Conservation (phyloP, 2,329 filamentous ascomycete species). For the Clonostachys chloroleuca region DNA sequence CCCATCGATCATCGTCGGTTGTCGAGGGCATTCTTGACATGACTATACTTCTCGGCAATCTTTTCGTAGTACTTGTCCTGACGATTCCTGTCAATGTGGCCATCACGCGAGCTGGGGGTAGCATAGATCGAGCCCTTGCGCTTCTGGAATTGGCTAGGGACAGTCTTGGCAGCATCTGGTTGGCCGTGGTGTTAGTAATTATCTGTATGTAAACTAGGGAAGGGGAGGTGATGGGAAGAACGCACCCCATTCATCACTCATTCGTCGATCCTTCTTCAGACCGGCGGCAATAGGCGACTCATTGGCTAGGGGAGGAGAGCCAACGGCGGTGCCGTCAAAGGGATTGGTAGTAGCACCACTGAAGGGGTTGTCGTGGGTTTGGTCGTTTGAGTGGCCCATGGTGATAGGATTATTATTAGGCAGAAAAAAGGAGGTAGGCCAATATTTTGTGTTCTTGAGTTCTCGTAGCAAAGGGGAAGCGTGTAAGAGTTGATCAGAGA, state of each 20-base stretch:
- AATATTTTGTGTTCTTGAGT: too few relatives aligned
- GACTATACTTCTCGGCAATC: slow-evolving; percentile 39
- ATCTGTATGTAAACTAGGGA: not conserved
- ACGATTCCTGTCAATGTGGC: slow-evolving; percentile 56
- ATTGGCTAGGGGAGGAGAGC: slow-evolving; percentile 8
- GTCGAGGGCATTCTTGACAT: not conserved
- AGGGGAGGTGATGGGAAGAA: slow-evolving; percentile 2
- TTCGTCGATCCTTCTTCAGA: slow-evolving; percentile 22
- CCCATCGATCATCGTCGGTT: slow-evolving; percentile 17
- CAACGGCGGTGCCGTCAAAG: not conserved
- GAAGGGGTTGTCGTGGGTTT: too few relatives aligned
- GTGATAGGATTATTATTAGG: too few relatives aligned
- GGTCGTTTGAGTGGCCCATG: too few relatives aligned
- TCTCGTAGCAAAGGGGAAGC: too few relatives aligned
- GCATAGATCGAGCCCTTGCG: slow-evolving; percentile 66
- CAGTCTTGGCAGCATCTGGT: slow-evolving; percentile 61
- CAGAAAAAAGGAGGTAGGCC: too few relatives aligned
- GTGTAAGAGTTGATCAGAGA: too few relatives aligned
- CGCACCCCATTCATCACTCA: slow-evolving; percentile 46
- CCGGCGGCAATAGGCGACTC: slow-evolving; percentile 18
- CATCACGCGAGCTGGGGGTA: slow-evolving; percentile 60
- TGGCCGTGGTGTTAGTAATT: slow-evolving; percentile 1
- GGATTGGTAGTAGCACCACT: too few relatives aligned
- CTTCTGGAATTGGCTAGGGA: slow-evolving; percentile 65
- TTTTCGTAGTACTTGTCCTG: slow-evolving; percentile 58